A percentile compares a stretch with the other conserved stretches of the same genome.
These are phyloP conservation scores for Cutaneotrichosporon sp. DNA, from an alignment of 1,284 basidiomycete species.

Conservation along the genomic window DNA sequence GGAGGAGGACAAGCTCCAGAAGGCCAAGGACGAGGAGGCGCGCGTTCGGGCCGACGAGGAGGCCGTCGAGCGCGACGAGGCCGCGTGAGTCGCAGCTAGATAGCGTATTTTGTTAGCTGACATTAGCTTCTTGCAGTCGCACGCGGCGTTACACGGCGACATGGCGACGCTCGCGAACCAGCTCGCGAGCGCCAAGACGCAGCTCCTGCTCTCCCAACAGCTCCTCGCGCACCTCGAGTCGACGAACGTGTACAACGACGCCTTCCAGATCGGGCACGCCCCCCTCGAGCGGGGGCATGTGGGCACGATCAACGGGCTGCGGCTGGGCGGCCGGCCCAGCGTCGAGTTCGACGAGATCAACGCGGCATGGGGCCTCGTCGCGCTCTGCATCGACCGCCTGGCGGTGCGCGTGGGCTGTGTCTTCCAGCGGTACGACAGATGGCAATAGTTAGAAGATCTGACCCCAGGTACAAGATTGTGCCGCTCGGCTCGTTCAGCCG, in stretches of 20 bases:
- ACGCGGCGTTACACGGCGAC: slow-evolving; percentile 29
- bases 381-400: slow-evolving; percentile 87
- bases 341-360: slow-evolving; percentile 99
- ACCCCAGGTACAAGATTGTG: slow-evolving; percentile 73
- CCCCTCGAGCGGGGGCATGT: slow-evolving; percentile 60
- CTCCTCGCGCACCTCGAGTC: slow-evolving; percentile 67
- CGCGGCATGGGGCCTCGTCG: slow-evolving; percentile 95
- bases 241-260: slow-evolving; percentile 98
- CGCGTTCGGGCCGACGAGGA: slow-evolving; percentile 72
- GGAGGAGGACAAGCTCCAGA: slow-evolving; percentile 70
- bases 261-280: slow-evolving; percentile 91
- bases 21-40: slow-evolving; percentile 71
- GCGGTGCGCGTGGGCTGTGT: slow-evolving; percentile 83
- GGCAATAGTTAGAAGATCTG: neutral
- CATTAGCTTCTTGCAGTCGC: slow-evolving; percentile 54
- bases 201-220: slow-evolving; percentile 46
- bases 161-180: slow-evolving; percentile 26
- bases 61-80: slow-evolving; percentile 72
- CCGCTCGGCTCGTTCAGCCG: slow-evolving; percentile 92
- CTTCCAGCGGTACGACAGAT: slow-evolving; percentile 70
- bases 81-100: slow-evolving; percentile 57
- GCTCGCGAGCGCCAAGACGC: slow-evolving; percentile 40
- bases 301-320: slow-evolving; percentile 94
- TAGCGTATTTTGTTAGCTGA: no score
- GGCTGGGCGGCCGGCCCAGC: slow-evolving; percentile 79